Base-by-base conservation (phyloP, 148 eudicot species). In the Hydrangea macrophylla region DNA sequence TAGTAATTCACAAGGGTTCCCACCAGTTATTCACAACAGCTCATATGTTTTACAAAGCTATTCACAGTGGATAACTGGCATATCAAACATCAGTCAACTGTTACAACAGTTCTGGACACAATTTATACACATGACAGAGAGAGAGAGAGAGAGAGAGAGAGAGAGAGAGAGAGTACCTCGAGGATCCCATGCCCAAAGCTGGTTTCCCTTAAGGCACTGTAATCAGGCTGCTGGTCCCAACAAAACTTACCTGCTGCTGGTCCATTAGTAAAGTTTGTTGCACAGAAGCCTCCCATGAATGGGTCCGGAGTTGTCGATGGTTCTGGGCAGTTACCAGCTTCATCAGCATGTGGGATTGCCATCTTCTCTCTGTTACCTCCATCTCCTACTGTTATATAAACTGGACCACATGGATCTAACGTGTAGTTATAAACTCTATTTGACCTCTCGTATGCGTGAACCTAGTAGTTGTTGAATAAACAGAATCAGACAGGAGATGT, bases 131-230 rank as follows among this genome's bases (percentile, higher is more conserved):
- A n/a, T n/a, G n/a, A n/a, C n/a, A n/a, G n/a, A n/a, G n/a, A n/a
- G n/a, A n/a, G n/a, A n/a, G n/a, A n/a, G n/a, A n/a, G n/a, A n/a
- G n/a, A n/a, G n/a, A n/a, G n/a, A n/a, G n/a, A n/a, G n/a, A n/a
- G n/a, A n/a, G n/a, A 51, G 36, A 23, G 62, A 22, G 66, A 24
- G 27, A 22, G 54, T 67, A 89, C 95, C 92, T 90, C 90, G 24
- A 90, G 84, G 28, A 90, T 87, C 28, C 96, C 96, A 70, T 90
- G 96, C 44, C 96, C 96, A 58, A 90, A 90, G 84, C 96, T 90
- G 60, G 81, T 80, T 75, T 90, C 96, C 60, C 96, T 83, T 59
- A 73, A 90, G 9, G 96, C 92, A 35, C 92, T 87, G 58, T 65
- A 90, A 63, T 90, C 92, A 35, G 92, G 96, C 63, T 90, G 96